These are phyloP conservation scores for Fusarium phyllophilum DNA, from an alignment of 2,329 filamentous ascomycete species.

Conservation along the genomic window DNA sequence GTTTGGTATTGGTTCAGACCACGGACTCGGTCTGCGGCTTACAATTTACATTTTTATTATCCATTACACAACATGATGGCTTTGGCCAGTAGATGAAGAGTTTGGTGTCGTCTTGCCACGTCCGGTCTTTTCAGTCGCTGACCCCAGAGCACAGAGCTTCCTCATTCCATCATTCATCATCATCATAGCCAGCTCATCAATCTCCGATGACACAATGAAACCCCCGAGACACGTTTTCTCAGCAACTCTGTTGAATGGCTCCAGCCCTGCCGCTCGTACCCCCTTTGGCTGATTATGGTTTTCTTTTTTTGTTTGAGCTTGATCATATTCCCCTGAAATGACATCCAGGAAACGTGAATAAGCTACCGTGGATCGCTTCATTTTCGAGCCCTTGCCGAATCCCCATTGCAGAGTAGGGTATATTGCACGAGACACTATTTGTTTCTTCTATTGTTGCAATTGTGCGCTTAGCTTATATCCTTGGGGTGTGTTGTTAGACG, in stretches of 20 bases:
- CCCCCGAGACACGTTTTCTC: conserved; percentile 33
- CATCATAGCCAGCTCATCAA: conserved; percentile 41
- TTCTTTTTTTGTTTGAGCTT: background rate
- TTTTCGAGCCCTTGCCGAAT: background rate
- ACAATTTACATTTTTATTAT: conserved; percentile 1
- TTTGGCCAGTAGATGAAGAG: conserved; percentile 26
- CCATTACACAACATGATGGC: conserved; percentile 21
- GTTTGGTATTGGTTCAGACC: conserved; percentile 29
- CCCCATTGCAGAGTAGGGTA: background rate
- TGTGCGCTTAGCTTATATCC: conserved; percentile 1
- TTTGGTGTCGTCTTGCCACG: conserved; percentile 30
- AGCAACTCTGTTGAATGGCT: conserved; percentile 32
- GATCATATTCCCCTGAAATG: conserved; percentile 7
- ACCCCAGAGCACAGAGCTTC: conserved; percentile 21
- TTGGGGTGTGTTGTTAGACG: conserved; percentile 33
- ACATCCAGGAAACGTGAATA: background rate
- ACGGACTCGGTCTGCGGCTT: conserved; percentile 17
- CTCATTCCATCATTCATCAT: conserved; percentile 32
- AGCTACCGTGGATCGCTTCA: background rate
- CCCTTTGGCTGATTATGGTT: background rate
- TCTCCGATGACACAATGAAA: conserved; percentile 33
- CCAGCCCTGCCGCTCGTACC: background rate
- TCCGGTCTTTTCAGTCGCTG: conserved; percentile 30
- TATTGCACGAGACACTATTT: background rate
- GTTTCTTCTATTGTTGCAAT: background rate